Evolutionary conservation across 345 rosid genomes (phyloP), one percentile per base, ranked within the genome.

Genomic region (Aurinia saxatilis): DNA sequence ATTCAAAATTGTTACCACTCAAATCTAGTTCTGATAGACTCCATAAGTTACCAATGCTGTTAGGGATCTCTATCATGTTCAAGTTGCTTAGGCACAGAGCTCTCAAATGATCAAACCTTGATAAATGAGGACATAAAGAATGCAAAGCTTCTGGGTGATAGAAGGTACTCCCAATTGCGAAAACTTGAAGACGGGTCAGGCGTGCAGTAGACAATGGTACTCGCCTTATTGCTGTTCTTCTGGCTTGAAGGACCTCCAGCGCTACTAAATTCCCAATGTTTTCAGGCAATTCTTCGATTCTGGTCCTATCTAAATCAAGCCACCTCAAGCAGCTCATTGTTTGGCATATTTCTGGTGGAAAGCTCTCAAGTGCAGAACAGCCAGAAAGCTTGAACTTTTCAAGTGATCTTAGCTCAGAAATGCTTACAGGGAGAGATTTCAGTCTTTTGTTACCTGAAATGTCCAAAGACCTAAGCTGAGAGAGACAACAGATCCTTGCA

Each of bases 311-410:
- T 15, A 68, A 34, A 40, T 67, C 60, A 57, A 76, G 40, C 76
- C 68, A 37, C 48, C 60, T 64, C 65, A 76, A 63, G 60, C 74
- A 37, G 61, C 35, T 42, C 68, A 76, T 19, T 35, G 68, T 63
- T 27, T 17, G 29, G 44, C 61, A 67, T 5, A 64, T 56, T 34
- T 37, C 72, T 52, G 38, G 57, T 8, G 76, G 76, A 14, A 75
- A 52, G 11, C 66, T 36, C 47, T 57, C 50, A 35, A 76, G 71
- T 42, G 42, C 7, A 56, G 60, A 57, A 37, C 77, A 76, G 8
- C 73, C 71, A 27, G 73, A 62, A 7, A 76, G 55, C 30, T 61
- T 57, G 31, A 76, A 44, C 47, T 13, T 50, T 57, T 72, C 55
- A 40, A 72, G 73, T 8, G 71, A 71, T 49, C 37, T 34, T 58